A percentile compares a stretch with the other conserved stretches of the same genome.
phyloP scores from a whole-genome alignment of 306 rosid genomes.

The Medicago truncatula region MtrunA17r5.0-ANR NC_053048.1:40956501-40957000 shows the following conservation, averaged over 20 bases:
- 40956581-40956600: not conserved
- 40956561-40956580: not conserved
- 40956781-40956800: no score
- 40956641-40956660: constrained; percentile 91
- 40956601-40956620: not conserved
- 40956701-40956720: constrained; percentile 80
- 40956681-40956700: constrained; percentile 66
- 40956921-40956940: constrained; percentile 68
- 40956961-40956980: not conserved
- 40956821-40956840: not conserved
- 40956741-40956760: constrained; percentile 62
- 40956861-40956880: not conserved
- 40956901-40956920: constrained; percentile 85
- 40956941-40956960: constrained; percentile 56
- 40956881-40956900: constrained; percentile 53
- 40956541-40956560: constrained; percentile 55
- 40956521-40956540: constrained; percentile 51
- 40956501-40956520: constrained; percentile 57
- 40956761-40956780: no score
- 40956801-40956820: not conserved
- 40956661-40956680: constrained; percentile 70
- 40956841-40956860: not conserved
- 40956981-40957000: not conserved
- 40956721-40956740: constrained; percentile 80
- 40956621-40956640: not conserved